Evolutionary conservation across 257 asterid species (phyloP).

Genomic region (Parsonsia alboflavescens): DNA sequence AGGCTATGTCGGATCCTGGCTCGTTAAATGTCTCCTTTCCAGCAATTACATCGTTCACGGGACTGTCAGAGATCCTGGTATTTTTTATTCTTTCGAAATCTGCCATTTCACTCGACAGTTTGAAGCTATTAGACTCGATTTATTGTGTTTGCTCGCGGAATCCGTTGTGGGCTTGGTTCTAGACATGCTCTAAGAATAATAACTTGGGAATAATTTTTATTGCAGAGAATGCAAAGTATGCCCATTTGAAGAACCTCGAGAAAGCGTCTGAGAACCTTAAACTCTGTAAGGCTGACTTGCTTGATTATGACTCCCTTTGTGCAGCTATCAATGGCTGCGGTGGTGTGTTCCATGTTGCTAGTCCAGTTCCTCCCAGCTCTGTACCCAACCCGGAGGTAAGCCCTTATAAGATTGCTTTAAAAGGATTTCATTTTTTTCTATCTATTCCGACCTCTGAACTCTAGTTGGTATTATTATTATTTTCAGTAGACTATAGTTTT

Average conservation of each 20-base stretch:
- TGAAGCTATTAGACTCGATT: no score
- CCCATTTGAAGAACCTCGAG: constrained; percentile 52
- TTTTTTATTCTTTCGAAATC: no score
- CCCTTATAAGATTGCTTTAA: neutral
- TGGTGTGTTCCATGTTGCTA: constrained; percentile 82
- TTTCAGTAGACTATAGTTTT: no score
- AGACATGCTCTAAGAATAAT: neutral
- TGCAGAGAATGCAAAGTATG: constrained; percentile 53
- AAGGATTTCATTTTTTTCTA: neutral
- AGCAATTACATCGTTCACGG: constrained; percentile 53
- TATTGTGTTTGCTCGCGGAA: no score
- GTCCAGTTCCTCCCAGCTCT: constrained; percentile 60
- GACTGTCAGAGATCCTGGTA: constrained; percentile 74
- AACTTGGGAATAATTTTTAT: neutral
- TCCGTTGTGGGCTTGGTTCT: neutral
- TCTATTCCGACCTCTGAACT: neutral
- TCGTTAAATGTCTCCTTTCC: constrained; percentile 67
- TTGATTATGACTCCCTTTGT: constrained; percentile 55
- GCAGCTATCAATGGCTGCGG: constrained; percentile 61
- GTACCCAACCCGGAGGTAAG: constrained; percentile 74
- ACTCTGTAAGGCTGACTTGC: constrained; percentile 63
- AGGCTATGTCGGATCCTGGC: constrained; percentile 71
- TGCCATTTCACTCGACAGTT: neutral
- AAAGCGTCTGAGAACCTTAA: constrained; percentile 49
- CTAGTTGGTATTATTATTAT: neutral